phyloP scores from a whole-genome alignment of 768 basidiomycete species.

The Hydnum rufescens region DNA sequence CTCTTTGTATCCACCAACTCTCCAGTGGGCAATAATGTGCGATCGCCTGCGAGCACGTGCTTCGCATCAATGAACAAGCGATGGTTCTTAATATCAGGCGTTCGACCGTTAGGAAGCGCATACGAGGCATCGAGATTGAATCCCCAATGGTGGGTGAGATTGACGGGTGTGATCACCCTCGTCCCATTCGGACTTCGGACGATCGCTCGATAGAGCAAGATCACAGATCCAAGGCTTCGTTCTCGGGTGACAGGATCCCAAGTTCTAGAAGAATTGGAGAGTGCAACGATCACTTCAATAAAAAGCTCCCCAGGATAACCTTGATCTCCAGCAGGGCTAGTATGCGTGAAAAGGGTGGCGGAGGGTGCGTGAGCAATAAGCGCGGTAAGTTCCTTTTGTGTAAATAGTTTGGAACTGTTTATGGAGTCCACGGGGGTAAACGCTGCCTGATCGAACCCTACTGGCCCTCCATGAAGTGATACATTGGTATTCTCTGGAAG shows the following conservation, averaged over 20 bases:
- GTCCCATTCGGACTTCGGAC: constrained; percentile 21
- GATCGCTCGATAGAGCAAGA: constrained; percentile 50
- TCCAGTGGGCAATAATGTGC: constrained; percentile 32
- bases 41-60: constrained; percentile 32
- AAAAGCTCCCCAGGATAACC: constrained; percentile 45
- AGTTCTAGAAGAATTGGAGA: constrained; percentile 23
- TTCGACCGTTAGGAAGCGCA: constrained; percentile 18
- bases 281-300: constrained; percentile 35
- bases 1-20: constrained; percentile 27
- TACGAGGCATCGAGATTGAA: constrained; percentile 63
- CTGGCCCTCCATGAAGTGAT: constrained; percentile 52
- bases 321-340: constrained; percentile 47
- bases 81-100: constrained; percentile 33
- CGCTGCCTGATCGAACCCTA: constrained; percentile 37
- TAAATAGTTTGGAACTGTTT: constrained; percentile 26
- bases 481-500: constrained; percentile 21
- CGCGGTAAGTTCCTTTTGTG: constrained; percentile 29
- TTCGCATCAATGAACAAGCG: constrained; percentile 27
- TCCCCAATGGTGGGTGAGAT: constrained; percentile 72
- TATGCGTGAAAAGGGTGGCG: constrained; percentile 34
- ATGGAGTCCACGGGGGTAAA: constrained; percentile 29
- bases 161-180: constrained; percentile 36
- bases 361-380: constrained; percentile 19
- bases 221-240: constrained; percentile 40
- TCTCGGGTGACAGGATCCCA: constrained; percentile 13